Evolutionary conservation across 2,329 filamentous ascomycete species (phyloP).

Genomic region (Xylariaceae sp.): DNA sequence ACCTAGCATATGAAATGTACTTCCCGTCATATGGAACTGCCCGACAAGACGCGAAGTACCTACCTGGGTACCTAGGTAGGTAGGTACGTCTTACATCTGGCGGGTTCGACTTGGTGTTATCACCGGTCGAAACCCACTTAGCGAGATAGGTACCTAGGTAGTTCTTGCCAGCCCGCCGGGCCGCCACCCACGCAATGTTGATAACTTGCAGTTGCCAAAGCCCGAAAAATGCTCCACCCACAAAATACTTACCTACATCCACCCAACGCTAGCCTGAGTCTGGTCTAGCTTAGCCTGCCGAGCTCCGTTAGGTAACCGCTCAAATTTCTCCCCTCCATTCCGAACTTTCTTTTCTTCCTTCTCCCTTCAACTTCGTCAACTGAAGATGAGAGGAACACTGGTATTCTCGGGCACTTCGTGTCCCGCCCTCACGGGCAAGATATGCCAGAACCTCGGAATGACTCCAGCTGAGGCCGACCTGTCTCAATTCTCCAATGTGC

Average conservation of each 20-base stretch:
- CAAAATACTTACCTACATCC: no score
- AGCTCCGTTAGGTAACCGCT: constrained; percentile 3
- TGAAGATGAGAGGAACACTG: constrained; percentile 57
- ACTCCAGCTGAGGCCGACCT: constrained; percentile 58
- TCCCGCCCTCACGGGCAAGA: constrained; percentile 57
- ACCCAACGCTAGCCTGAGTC: neutral
- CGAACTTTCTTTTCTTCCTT: constrained; percentile 25
- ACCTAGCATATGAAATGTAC: no score
- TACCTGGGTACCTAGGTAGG: no score
- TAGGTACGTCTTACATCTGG: no score
- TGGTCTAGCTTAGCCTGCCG: neutral
- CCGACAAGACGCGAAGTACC: no score
- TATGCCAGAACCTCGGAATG: constrained; percentile 65
- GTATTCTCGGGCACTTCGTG: constrained; percentile 65
- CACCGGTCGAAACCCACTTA: no score
- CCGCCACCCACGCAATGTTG: no score
- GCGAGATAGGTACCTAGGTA: no score
- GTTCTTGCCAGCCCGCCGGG: no score
- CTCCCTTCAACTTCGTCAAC: constrained; percentile 25
- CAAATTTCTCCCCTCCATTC: constrained; percentile 22
- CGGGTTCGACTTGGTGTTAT: no score
- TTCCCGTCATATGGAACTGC: no score
- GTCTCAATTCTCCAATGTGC: constrained; percentile 65
- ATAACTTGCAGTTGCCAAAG: no score
- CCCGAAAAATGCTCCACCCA: neutral